These are phyloP conservation scores for Claviceps citrina DNA, from an alignment of 2,329 filamentous ascomycete species.

Conservation along the genomic window DNA sequence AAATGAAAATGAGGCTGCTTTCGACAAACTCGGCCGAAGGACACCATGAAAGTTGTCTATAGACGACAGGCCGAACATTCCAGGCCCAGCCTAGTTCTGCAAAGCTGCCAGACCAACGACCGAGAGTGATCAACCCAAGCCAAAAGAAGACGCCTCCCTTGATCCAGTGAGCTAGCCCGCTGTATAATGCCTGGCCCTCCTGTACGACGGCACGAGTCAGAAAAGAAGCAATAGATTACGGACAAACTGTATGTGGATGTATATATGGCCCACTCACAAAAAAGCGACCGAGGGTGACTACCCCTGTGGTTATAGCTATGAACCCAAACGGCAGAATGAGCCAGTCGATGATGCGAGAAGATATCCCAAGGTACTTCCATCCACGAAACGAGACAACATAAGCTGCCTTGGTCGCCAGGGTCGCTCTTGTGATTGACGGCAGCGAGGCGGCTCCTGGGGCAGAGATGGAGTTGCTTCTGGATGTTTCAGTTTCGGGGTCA, in stretches of 20 bases:
- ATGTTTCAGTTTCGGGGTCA: constrained; percentile 50
- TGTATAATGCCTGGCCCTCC: constrained; percentile 58
- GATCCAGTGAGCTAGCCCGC: constrained; percentile 79
- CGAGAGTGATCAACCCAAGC: constrained; percentile 75
- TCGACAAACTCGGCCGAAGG: constrained; percentile 81
- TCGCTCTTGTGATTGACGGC: constrained; percentile 27
- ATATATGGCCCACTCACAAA: constrained; percentile 44
- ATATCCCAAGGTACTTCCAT: constrained; percentile 40
- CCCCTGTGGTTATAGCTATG: constrained; percentile 53
- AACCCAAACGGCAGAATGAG: constrained; percentile 67
- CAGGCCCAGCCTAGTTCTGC: constrained; percentile 87
- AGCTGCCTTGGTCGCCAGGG: constrained; percentile 38
- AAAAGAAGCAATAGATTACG: too few relatives aligned
- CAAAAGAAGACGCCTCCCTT: constrained; percentile 94
- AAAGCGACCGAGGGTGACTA: constrained; percentile 65
- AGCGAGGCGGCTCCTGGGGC: constrained; percentile 25
- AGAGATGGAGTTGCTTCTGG: constrained; percentile 50
- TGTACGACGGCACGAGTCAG: too few relatives aligned
- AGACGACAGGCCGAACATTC: constrained; percentile 58
- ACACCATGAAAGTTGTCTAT: constrained; percentile 43
- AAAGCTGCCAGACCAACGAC: constrained; percentile 81
- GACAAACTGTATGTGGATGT: too few relatives aligned
- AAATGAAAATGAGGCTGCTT: constrained; percentile 77
- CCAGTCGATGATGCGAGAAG: constrained; percentile 58
- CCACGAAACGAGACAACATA: constrained; percentile 39